These are phyloP conservation scores for Diaporthe eres DNA, from an alignment of 2,329 filamentous ascomycete genomes.

Conservation along the genomic window DNA sequence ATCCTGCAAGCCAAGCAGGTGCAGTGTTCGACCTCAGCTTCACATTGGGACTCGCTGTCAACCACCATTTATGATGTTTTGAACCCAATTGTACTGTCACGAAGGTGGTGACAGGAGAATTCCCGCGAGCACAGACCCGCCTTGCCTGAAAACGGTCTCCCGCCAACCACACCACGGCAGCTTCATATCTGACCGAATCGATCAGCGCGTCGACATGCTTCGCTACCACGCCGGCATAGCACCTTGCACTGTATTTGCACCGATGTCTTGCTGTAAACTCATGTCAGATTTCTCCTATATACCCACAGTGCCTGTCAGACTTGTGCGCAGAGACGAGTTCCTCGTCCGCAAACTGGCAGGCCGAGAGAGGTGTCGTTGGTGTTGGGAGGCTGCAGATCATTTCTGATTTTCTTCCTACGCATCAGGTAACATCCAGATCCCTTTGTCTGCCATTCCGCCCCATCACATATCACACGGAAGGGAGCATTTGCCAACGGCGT, in stretches of 20 bases:
- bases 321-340: background rate
- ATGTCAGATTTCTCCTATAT: background rate
- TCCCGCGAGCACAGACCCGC: background rate
- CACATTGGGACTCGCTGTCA: background rate
- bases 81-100: too few species aligned
- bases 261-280: background rate
- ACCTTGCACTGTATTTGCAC: background rate
- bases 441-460: conserved; percentile 6
- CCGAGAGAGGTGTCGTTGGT: background rate
- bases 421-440: background rate
- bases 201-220: background rate
- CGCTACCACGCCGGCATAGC: too few species aligned
- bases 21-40: background rate
- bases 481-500: background rate
- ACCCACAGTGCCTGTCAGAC: background rate
- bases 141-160: background rate
- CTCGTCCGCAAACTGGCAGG: background rate
- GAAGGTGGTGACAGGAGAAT: background rate
- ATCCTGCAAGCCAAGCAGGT: background rate
- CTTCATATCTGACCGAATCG: background rate
- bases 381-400: conserved; percentile 11
- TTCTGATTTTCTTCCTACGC: background rate
- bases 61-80: background rate
- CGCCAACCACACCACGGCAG: background rate
- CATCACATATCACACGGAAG: conserved; percentile 18